Evolutionary conservation across 2,329 filamentous ascomycete species (phyloP), one percentile per base, ranked within the genome.

Genomic region (Corniculantispora saksenae): DNA sequence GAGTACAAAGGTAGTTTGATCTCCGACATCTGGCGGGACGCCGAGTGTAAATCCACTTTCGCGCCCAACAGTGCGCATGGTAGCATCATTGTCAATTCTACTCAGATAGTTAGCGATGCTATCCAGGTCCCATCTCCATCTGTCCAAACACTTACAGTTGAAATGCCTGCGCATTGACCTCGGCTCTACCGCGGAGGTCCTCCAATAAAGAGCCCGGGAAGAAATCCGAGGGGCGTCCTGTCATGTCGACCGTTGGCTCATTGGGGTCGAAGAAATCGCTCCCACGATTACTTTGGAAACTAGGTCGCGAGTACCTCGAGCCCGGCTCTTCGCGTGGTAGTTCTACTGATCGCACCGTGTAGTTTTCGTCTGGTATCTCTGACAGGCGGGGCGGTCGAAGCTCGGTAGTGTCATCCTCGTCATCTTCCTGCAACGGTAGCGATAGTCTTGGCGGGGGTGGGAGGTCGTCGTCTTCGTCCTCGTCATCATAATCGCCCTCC

Each of bases 331-430:
- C 83, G 61, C 76, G 80, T 9, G 86, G 83, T 57, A 88, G 71
- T 74, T 90, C 88, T 32, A 90, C 81, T 2, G 87, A 88, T 66
- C 84, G 48, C 25, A 83, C 74, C 0, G 87, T 89, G 67, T 82
- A 81, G 68, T 89, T 84, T n/a, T 65, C 50, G 57, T 65, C 63
- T 13, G 50, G 50, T 8, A 65, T 56, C 7, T 23, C 63, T 8
- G 86, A 87, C 65, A 89, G 76, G 25, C 85, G 79, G 19, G 86
- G 87, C 15, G 80, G 76, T 17, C 32, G 50, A 35, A 65, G 63
- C 63, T 65, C 63, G 19, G n/a, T 50, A 2, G 63, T 65, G 19
- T 65, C 63, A 13, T 65, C 63, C 1, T 65, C 63, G 6, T 61
- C 57, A 2, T 60, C 57, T 32, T 82, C 79, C 51, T 56, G 61